These are phyloP conservation scores for Salix viminalis DNA, from an alignment of 345 rosid species.

Conservation along the genomic window DNA sequence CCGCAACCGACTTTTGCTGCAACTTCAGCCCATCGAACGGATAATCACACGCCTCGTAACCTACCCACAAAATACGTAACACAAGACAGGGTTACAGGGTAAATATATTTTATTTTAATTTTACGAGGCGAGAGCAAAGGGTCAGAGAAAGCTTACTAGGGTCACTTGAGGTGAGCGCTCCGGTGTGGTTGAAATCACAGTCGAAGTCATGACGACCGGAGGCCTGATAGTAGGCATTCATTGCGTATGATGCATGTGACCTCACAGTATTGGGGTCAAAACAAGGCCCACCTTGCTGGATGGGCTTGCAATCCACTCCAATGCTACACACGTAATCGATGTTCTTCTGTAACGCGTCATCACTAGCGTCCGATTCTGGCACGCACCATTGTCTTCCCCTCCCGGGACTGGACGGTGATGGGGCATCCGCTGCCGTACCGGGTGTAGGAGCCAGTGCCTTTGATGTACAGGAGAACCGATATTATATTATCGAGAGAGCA, in stretches of 20 bases:
- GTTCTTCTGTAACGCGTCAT: conserved; percentile 52
- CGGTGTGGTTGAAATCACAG: conserved; percentile 56
- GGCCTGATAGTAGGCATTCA: conserved; percentile 62
- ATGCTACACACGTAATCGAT: conserved; percentile 62
- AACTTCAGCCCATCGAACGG: conserved; percentile 11
- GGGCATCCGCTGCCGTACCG: conserved; percentile 3
- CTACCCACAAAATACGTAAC: conserved; percentile 19
- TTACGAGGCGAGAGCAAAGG: too few species aligned
- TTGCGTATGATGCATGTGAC: conserved; percentile 62
- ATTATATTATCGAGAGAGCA: too few species aligned
- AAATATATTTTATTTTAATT: too few species aligned
- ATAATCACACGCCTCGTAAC: conserved; percentile 48
- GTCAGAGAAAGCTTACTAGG: conserved; percentile 35
- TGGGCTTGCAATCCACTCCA: conserved; percentile 47
- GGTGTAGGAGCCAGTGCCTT: conserved; percentile 40
- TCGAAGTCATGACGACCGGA: conserved; percentile 39
- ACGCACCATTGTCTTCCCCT: conserved; percentile 44
- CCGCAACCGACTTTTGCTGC: conserved; percentile 26
- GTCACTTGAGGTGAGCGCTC: conserved; percentile 38
- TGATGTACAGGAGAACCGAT: too few species aligned
- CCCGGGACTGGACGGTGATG: conserved; percentile 23
- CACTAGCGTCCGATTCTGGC: conserved; percentile 36
- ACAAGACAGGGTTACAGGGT: too few species aligned
- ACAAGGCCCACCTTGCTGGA: conserved; percentile 54
- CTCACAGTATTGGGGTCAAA: conserved; percentile 46